Evolutionary conservation across 1,284 basidiomycete genomes (phyloP).

Genomic region (Malassezia obtusa): DNA sequence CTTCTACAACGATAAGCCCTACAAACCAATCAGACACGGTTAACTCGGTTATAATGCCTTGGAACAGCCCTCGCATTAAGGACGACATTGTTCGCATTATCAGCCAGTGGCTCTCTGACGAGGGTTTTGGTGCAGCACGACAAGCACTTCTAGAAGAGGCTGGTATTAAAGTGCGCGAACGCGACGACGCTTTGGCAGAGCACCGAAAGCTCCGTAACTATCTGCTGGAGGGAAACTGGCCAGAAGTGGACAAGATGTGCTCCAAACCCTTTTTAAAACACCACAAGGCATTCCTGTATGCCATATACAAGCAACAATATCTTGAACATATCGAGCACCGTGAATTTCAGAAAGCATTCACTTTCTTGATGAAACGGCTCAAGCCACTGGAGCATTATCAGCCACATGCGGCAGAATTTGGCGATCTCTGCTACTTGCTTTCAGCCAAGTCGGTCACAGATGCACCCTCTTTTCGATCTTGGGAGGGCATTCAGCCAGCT

Average conservation of each 20-base stretch:
- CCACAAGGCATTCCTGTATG: slow-evolving; percentile 52
- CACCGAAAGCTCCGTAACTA: slow-evolving; percentile 50
- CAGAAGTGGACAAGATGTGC: slow-evolving; percentile 49
- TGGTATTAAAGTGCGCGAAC: slow-evolving; percentile 37
- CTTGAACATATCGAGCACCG: slow-evolving; percentile 52
- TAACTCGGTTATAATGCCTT: slow-evolving; percentile 33
- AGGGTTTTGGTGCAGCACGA: slow-evolving; percentile 47
- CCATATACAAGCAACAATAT: slow-evolving; percentile 49
- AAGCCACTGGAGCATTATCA: slow-evolving; percentile 54
- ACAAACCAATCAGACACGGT: background rate
- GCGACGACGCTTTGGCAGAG: slow-evolving; percentile 41
- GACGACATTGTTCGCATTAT: slow-evolving; percentile 47
- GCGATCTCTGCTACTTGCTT: slow-evolving; percentile 52
- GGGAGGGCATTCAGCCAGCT: slow-evolving; percentile 51
- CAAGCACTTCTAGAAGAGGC: slow-evolving; percentile 50
- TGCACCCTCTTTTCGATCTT: slow-evolving; percentile 51
- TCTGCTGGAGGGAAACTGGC: slow-evolving; percentile 52
- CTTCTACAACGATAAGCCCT: background rate
- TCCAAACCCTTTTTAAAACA: slow-evolving; percentile 49
- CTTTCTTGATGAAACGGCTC: slow-evolving; percentile 52
- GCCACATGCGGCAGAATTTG: slow-evolving; percentile 52
- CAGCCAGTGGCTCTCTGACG: slow-evolving; percentile 50
- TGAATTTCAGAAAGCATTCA: slow-evolving; percentile 51
- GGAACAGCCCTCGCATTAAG: slow-evolving; percentile 27
- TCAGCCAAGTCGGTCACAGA: slow-evolving; percentile 50